Evolutionary conservation across 108 stramenopile species (phyloP).

Genomic region (Fragilaria radians): DNA sequence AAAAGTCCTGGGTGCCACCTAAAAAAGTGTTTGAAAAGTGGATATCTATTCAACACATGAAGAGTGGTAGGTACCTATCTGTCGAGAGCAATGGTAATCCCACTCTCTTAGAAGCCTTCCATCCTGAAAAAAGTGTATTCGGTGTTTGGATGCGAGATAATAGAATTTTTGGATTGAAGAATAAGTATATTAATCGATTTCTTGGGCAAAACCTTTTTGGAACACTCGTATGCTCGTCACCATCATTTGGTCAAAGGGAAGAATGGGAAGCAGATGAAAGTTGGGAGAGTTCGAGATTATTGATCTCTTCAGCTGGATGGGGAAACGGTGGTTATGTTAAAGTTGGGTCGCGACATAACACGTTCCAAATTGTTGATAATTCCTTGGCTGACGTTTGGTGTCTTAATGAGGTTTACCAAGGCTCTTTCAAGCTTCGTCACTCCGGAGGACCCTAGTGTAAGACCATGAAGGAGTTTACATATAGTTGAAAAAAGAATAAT

Average conservation of each 20-base stretch:
- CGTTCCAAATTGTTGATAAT: slow-evolving; percentile 17
- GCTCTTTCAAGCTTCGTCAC: no score
- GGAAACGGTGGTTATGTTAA: slow-evolving; percentile 46
- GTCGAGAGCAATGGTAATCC: slow-evolving; percentile 6
- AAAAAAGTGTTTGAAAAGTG: slow-evolving; percentile 22
- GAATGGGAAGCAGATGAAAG: slow-evolving; percentile 47
- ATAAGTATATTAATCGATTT: slow-evolving; percentile 33
- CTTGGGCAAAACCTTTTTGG: slow-evolving; percentile 47
- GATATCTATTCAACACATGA: slow-evolving; percentile 36
- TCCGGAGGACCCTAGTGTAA: no score
- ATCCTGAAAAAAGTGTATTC: slow-evolving; percentile 39
- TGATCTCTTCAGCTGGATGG: slow-evolving; percentile 50
- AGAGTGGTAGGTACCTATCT: slow-evolving; percentile 29
- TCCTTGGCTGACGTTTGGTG: slow-evolving; percentile 40
- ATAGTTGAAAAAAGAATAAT: no score
- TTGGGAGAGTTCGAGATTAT: slow-evolving; percentile 25
- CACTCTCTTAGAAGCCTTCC: slow-evolving; percentile 10
- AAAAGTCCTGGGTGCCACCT: slow-evolving; percentile 27
- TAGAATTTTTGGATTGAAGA: slow-evolving; percentile 42
- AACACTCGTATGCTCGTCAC: slow-evolving; percentile 27
- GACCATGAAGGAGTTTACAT: no score
- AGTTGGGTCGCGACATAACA: slow-evolving; percentile 8
- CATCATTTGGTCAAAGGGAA: slow-evolving; percentile 37
- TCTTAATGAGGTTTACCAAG: slow-evolving; percentile 21
- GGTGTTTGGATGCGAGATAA: slow-evolving; percentile 36